phyloP scores from a whole-genome alignment of 352 stramenopile species.

The Globisporangium spinosum region DNA sequence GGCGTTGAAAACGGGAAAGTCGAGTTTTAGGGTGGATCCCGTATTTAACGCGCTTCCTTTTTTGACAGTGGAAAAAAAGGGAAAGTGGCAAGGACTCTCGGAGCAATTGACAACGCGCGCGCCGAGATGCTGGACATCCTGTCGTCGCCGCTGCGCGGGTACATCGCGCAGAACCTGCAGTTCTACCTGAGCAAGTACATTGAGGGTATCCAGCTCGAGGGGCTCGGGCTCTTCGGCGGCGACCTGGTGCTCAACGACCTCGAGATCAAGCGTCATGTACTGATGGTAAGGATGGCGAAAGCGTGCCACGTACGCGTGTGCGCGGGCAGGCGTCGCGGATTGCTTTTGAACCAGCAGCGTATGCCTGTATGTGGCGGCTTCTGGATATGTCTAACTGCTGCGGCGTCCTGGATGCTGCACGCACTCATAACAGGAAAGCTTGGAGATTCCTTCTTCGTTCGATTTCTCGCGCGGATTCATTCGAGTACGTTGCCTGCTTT shows the following conservation, averaged over 20 bases:
- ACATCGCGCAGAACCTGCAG: constrained; percentile 86
- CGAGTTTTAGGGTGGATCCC: no score
- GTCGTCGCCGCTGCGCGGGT: constrained; percentile 77
- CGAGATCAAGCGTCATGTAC: constrained; percentile 86
- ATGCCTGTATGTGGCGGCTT: background rate
- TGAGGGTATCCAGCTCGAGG: constrained; percentile 85
- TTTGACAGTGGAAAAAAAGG: background rate
- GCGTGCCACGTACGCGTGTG: background rate
- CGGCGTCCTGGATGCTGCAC: background rate
- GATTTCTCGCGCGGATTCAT: constrained; percentile 87
- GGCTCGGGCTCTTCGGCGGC: constrained; percentile 77
- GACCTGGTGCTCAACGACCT: constrained; percentile 88
- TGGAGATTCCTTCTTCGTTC: constrained; percentile 85
- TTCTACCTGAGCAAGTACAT: constrained; percentile 90
- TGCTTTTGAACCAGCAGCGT: background rate
- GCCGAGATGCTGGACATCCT: constrained; percentile 76
- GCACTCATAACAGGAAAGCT: constrained; percentile 47
- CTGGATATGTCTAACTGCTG: background rate
- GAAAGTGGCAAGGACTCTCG: background rate
- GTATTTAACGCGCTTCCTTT: no score
- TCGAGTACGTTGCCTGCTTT: constrained; percentile 32
- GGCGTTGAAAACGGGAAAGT: no score
- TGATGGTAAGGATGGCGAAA: constrained; percentile 28
- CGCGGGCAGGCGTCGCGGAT: background rate
- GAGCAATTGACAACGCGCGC: background rate